These are phyloP conservation scores for Ustilago nuda DNA, from an alignment of 1,284 basidiomycete species.

Conservation along the genomic window DNA sequence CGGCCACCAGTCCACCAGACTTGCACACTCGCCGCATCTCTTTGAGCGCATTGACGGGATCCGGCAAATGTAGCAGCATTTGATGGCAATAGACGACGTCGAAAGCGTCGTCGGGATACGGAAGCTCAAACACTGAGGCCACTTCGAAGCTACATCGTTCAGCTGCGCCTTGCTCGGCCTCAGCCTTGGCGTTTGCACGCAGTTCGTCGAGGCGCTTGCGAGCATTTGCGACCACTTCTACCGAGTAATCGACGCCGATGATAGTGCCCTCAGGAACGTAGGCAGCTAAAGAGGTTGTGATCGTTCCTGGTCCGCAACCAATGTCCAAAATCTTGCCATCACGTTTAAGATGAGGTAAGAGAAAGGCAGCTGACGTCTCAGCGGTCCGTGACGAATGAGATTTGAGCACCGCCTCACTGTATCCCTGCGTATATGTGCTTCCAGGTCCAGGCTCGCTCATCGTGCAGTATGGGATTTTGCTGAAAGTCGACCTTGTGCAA, in stretches of 20 bases:
- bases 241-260: conserved; percentile 33
- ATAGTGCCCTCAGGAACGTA: conserved; percentile 33
- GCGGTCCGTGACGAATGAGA: conserved; percentile 43
- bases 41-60: conserved; percentile 23
- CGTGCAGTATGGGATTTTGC: neutral
- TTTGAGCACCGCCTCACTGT: conserved; percentile 35
- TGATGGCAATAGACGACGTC: conserved; percentile 45
- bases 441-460: conserved; percentile 7
- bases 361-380: conserved; percentile 35
- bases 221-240: conserved; percentile 28
- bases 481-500: neutral
- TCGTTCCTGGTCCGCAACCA: conserved; percentile 46
- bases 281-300: conserved; percentile 30
- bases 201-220: conserved; percentile 18
- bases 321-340: conserved; percentile 33
- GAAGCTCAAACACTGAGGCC: conserved; percentile 36
- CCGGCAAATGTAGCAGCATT: conserved; percentile 39
- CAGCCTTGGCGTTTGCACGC: neutral
- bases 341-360: conserved; percentile 27
- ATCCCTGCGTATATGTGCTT: conserved; percentile 40
- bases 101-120: conserved; percentile 27
- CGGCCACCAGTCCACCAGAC: conserved; percentile 30
- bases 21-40: conserved; percentile 49
- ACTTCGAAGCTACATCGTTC: conserved; percentile 21
- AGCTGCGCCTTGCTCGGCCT: conserved; percentile 4